Conservation (phyloP, 495 filamentous ascomycete species). For the Penicillium manginii region DNA sequence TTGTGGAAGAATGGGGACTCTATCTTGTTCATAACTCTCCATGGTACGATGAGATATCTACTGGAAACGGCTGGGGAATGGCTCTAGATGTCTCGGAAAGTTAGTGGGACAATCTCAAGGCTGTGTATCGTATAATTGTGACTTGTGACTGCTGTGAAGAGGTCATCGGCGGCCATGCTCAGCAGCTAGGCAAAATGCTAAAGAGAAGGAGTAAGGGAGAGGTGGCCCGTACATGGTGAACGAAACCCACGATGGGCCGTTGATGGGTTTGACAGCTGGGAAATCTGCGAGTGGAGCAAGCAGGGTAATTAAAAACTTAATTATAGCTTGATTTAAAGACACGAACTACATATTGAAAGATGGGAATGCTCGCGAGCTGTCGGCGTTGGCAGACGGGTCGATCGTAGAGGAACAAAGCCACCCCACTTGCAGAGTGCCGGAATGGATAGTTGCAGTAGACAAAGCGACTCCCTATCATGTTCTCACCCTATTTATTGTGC, state of each 20-base stretch:
- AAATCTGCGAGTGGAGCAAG: conserved; percentile 12
- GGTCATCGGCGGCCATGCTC: conserved; percentile 28
- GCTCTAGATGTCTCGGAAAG: conserved; percentile 27
- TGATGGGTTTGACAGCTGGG: conserved; percentile 29
- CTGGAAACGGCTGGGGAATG: conserved; percentile 28
- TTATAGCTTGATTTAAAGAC: background rate
- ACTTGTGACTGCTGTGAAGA: conserved; percentile 27
- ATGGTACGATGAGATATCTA: conserved; percentile 25
- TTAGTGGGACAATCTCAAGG: conserved; percentile 25
- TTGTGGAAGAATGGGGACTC: conserved; percentile 19
- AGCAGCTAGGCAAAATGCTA: conserved; percentile 19
- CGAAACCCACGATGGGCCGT: conserved; percentile 31
- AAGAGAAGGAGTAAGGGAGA: conserved; percentile 10
- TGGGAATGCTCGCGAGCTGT: background rate
- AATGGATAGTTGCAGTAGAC: background rate
- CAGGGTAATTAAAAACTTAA: conserved; percentile 6
- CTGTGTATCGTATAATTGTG: conserved; percentile 24
- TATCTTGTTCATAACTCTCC: conserved; percentile 21
- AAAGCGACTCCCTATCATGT: background rate
- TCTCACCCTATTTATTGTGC: too few relatives aligned
- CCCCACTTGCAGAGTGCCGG: background rate
- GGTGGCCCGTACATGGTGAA: conserved; percentile 18
- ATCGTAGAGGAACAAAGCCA: background rate
- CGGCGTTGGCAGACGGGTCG: background rate
- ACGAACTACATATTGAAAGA: background rate